Evolutionary conservation across 169 alveolate species (phyloP), one percentile per base, ranked within the genome.

Genomic region (Plasmodium reichenowi): DNA sequence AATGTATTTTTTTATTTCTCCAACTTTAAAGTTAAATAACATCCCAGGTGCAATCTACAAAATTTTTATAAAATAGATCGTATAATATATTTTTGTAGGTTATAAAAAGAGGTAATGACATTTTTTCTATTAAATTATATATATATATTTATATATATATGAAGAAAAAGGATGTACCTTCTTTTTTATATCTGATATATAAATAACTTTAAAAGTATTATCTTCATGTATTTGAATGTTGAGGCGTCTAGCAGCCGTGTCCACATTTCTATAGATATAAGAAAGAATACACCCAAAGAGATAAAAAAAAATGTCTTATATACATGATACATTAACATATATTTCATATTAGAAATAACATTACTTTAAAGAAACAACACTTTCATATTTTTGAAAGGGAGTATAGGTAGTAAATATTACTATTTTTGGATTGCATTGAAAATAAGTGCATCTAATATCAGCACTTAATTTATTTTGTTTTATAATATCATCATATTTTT

Each of bases 11-110:
- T 4, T 10, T 56, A 15, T 54, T 56, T 56, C 52, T 59, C 75
- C 22, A 56, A 78, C 89, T 72, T 78, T 78, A 71, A 78, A 78
- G 63, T 60, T 78, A 45, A 78, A 78, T 66, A 78, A 26, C 89
- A 78, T 78, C 7, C 89, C 89, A 9, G 89, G 89, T 26, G 89
- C 89, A 26, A 78, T 70, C 89, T 78, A 32, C 8, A 45, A 64
- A 64, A 64, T 48, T 78, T 52, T n/a, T 15, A 48, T 7, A 76
- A 76, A 20, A 20, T 20, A 48, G 15, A 29, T 8, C 3, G 43
- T 24, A 2, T 62, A 66, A 60, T 32, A 60, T 29, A 60, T 74
- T 45, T 45, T 32, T 32, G 45, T 3, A 32, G 45, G 8, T 32
- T 32, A 32, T 32, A 32, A 32, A 32, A 32, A 32, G 45, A 32